Evolutionary conservation across 106 monocot genomes (phyloP).

Genomic region (Agapanthus africanus): DNA sequence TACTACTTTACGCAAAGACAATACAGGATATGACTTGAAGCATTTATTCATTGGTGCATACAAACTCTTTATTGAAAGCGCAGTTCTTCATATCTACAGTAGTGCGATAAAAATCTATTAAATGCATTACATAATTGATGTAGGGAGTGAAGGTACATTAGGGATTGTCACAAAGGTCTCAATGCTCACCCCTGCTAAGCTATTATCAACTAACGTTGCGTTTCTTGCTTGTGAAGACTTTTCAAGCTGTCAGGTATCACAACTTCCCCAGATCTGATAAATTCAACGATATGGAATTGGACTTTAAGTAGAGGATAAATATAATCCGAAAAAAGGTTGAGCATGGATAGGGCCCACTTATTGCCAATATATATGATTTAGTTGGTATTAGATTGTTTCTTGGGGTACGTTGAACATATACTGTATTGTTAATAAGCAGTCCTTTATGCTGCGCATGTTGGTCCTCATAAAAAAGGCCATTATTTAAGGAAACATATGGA

Average conservation of each 20-base stretch:
- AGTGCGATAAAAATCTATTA: background rate
- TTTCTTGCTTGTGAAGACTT: constrained; percentile 90
- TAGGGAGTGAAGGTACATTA: constrained; percentile 98
- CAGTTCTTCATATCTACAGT: background rate
- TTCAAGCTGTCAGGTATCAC: constrained; percentile 83
- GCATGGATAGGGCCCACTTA: background rate
- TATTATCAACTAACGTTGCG: constrained; percentile 71
- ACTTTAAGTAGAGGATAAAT: background rate
- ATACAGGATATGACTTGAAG: constrained; percentile 97
- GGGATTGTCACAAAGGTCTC: constrained; percentile 91
- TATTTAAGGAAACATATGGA: background rate
- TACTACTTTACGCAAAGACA: constrained; percentile 83
- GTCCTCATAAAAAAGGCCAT: background rate
- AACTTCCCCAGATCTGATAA: background rate
- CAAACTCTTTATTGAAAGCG: background rate
- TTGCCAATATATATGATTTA: background rate
- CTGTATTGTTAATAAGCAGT: background rate
- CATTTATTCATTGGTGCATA: constrained; percentile 88
- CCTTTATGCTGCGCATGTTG: background rate
- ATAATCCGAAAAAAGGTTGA: background rate
- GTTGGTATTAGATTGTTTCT: background rate
- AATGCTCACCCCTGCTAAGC: constrained; percentile 70
- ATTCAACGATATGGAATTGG: background rate
- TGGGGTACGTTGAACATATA: background rate
- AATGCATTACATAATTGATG: constrained; percentile 7